Conservation (phyloP, 2,329 filamentous ascomycete species). For the Ophiostoma fasciatum region DNA sequence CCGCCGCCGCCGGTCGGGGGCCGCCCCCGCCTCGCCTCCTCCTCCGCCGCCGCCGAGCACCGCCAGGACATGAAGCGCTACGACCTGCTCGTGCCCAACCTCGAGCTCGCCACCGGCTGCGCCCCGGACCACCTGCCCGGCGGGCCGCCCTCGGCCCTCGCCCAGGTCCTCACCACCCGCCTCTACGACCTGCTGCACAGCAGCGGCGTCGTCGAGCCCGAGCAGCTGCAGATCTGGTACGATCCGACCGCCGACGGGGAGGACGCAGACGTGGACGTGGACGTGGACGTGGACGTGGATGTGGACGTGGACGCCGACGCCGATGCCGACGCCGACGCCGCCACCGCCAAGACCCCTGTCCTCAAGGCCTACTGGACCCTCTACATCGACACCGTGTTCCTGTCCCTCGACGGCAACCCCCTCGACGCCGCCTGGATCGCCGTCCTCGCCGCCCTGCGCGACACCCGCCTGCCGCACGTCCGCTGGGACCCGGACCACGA, state of each 20-base stretch:
- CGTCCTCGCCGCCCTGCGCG: slow-evolving; percentile 61
- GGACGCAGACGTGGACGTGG: slow-evolving; percentile 11
- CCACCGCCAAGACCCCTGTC: slow-evolving; percentile 17
- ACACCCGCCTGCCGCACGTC: slow-evolving; percentile 64
- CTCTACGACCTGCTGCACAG: slow-evolving; percentile 63
- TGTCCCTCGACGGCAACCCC: slow-evolving; percentile 81
- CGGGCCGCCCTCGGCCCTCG: slow-evolving; percentile 61
- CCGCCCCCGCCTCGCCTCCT: neutral
- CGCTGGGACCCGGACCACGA: slow-evolving; percentile 76
- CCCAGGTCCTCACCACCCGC: slow-evolving; percentile 73
- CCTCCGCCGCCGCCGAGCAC: slow-evolving; percentile 11
- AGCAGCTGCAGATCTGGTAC: slow-evolving; percentile 61
- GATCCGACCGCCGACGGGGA: slow-evolving; percentile 26
- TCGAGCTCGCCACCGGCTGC: slow-evolving; percentile 78
- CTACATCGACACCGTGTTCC: slow-evolving; percentile 89
- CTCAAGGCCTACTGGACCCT: slow-evolving; percentile 87
- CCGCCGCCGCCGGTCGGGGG: slow-evolving; percentile 15
- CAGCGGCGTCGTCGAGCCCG: slow-evolving; percentile 48
- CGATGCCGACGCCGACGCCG: slow-evolving; percentile 14
- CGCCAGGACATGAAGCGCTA: slow-evolving; percentile 40
- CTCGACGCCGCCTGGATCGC: slow-evolving; percentile 87
- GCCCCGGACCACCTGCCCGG: slow-evolving; percentile 76
- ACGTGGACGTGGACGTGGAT: slow-evolving; percentile 17
- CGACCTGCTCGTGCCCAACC: slow-evolving; percentile 78
- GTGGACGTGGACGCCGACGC: slow-evolving; percentile 11